Percentiles rank a stretch among this genome's conserved stretches.
These are phyloP conservation scores for Wickerhamiella bombiphila DNA, from an alignment of 805 yeast genomes.

Conservation along the genomic window DNA sequence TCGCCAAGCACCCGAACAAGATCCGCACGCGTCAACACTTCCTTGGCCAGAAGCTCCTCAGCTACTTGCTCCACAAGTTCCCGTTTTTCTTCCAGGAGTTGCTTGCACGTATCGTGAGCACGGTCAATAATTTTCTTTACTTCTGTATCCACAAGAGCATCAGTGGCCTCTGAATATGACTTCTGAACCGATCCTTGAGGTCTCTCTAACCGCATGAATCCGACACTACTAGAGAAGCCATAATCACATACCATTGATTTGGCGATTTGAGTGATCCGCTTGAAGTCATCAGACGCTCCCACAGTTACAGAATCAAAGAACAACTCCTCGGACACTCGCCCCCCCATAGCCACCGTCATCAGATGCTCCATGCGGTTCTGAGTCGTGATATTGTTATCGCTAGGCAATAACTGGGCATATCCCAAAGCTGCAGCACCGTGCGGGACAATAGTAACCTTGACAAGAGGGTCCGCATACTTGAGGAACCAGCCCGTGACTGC, in stretches of 20 bases:
- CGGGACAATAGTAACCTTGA: constrained; percentile 89
- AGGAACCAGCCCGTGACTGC: constrained; percentile 97
- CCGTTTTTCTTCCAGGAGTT: constrained; percentile 42
- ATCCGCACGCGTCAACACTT: constrained; percentile 69
- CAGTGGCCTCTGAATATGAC: constrained; percentile 63
- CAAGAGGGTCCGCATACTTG: constrained; percentile 78
- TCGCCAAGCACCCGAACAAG: constrained; percentile 64
- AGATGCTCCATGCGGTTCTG: constrained; percentile 65
- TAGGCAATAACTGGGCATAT: constrained; percentile 90
- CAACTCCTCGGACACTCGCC: constrained; percentile 80
- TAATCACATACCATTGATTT: constrained; percentile 74
- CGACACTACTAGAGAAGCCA: constrained; percentile 78
- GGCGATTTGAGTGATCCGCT: constrained; percentile 80
- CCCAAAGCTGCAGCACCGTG: constrained; percentile 92
- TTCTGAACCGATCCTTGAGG: constrained; percentile 37
- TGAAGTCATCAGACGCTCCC: constrained; percentile 88
- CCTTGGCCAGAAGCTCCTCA: constrained; percentile 53
- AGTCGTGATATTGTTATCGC: constrained; percentile 67
- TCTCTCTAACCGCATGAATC: constrained; percentile 42
- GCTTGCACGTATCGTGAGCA: constrained; percentile 46
- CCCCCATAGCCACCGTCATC: constrained; percentile 91
- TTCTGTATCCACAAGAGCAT: constrained; percentile 51
- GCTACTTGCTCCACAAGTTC: constrained; percentile 58
- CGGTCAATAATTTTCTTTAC: constrained; percentile 52
- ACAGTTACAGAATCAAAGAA: constrained; percentile 78